Evolutionary conservation across 108 stramenopile species (phyloP).

Genomic region (Skeletonema costatum): DNA sequence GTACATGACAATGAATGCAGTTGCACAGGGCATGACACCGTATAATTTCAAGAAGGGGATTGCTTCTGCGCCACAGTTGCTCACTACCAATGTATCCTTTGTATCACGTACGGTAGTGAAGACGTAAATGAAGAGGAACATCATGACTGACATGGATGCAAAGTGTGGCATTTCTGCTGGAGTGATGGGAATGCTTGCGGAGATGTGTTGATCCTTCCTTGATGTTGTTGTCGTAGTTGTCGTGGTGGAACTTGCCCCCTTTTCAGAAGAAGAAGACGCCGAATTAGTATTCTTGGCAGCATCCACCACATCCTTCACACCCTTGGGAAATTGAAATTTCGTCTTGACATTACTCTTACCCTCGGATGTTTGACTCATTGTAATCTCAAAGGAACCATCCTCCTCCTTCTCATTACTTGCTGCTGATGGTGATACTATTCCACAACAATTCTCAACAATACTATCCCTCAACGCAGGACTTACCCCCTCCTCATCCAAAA

Average conservation of each 20-base stretch:
- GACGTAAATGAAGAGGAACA: constrained; percentile 86
- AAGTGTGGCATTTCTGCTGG: constrained; percentile 54
- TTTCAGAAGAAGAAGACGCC: no score
- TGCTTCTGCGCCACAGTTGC: constrained; percentile 80
- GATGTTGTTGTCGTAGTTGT: not conserved
- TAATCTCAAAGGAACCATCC: not conserved
- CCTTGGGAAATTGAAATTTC: not conserved
- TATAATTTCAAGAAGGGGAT: constrained; percentile 77
- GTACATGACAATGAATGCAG: constrained; percentile 50
- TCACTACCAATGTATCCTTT: constrained; percentile 82
- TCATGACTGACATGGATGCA: constrained; percentile 58
- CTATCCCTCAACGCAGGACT: constrained; percentile 61
- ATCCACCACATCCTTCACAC: not conserved
- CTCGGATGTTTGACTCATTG: not conserved
- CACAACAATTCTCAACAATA: constrained; percentile 75
- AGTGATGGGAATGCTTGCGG: constrained; percentile 33
- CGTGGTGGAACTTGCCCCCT: not conserved
- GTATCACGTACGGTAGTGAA: constrained; percentile 79
- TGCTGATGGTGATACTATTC: not conserved
- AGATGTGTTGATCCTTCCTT: constrained; percentile 12
- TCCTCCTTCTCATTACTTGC: not conserved
- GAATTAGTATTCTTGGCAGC: not conserved
- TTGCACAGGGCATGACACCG: constrained; percentile 48
- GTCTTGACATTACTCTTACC: not conserved
- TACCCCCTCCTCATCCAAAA: constrained; percentile 79